Base-by-base conservation (phyloP, 768 basidiomycete species). In the Leccinellum rugosiceps region DNA sequence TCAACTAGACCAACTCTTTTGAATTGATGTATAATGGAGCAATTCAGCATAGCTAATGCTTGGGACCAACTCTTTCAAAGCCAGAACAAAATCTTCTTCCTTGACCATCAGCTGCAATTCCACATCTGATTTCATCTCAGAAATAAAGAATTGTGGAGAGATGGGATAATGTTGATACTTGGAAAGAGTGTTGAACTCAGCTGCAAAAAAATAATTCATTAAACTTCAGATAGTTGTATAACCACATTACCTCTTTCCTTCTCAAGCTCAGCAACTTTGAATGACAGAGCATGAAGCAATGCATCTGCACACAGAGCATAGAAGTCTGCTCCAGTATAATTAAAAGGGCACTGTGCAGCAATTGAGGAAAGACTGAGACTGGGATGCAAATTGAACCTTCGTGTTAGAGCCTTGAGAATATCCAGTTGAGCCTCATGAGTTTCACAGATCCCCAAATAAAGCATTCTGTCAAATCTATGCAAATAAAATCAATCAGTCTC, bases 261-360 rank as follows among this genome's bases (percentile, higher is more conserved):
- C 58, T 98, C 96, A 14, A 98, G 75, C 50, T 81, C 82, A 58
- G 83, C 81, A 0, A 97, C 95, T 62, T 88, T 93, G 35, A 90
- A 77, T 21, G 92, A 86, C 87, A 99, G 96, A 10, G 97, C 93
- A 70, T 91, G 90, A 56, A 99, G 78, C 81, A 99, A 85, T 1
- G 97, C 95, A 72, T 99, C 96, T 6, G 94, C 90, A 72, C 97
- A 98, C 9, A 99, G 77, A 0, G 97, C 97, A 76, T 99, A 98
- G 61, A 98, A 94, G 70, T 99, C 97, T 43, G 97, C 97, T 45
- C 97, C 97, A 3, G 97, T 98, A 68, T 88, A 94, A 68, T 94
- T 93, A 78, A 95, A 92, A 0, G 93, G 88, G 59, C 95, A 98
- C 32, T 76, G 74, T 26, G 84, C 77, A 21, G 90, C 91, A 45